Evolutionary conservation across 495 filamentous ascomycete genomes (phyloP), one percentile per base, ranked within the genome.

Genomic region (Choiromyces venosus): DNA sequence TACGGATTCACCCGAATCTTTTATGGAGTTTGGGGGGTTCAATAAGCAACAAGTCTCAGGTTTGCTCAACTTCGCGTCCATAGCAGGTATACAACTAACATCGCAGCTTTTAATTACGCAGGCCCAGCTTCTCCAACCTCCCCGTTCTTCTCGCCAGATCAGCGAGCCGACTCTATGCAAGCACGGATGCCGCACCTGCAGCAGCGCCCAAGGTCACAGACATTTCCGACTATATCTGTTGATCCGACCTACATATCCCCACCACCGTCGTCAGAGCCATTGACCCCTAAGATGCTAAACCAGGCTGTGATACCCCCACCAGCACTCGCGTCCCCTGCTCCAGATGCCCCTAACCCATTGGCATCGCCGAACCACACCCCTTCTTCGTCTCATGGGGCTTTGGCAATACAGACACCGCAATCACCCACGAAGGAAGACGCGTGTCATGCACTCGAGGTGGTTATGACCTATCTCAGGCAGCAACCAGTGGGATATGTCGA

Each of bases 351-450:
- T 71, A 79, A 83, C 75, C 78, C 83, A 77, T 87, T 85, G 75
- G 80, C 72, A 70, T 75, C 74, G 64, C 77, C 71, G 66, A 81
- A 56, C 76, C 74, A 66, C 65, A 82, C 71, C 38, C 77, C 78
- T 8, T 71, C 77, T 38, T 77, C 79, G 33, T 78, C 79, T n/a
- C 80, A 81, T 35, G 18, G 84, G 84, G 67, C 85, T 83, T 71
- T 85, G 83, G 77, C 80, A 81, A 38, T 9, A 77, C 82, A 69
- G 82, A 81, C 73, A 78, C 83, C 16, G 81, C 84, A 40, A 81
- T 90, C 91, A 0, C 93, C 94, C 0, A 94, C 92, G 0, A 92
- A 93, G 80, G 95, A 97, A 74, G 94, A 99, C 80, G 95, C 95
- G 0, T 86, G 90, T 37, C 87, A 88, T 44, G 96, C 95, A 2